phyloP scores from a whole-genome alignment of 148 eudicot genomes.

The Fagopyrum esculentum region DNA sequence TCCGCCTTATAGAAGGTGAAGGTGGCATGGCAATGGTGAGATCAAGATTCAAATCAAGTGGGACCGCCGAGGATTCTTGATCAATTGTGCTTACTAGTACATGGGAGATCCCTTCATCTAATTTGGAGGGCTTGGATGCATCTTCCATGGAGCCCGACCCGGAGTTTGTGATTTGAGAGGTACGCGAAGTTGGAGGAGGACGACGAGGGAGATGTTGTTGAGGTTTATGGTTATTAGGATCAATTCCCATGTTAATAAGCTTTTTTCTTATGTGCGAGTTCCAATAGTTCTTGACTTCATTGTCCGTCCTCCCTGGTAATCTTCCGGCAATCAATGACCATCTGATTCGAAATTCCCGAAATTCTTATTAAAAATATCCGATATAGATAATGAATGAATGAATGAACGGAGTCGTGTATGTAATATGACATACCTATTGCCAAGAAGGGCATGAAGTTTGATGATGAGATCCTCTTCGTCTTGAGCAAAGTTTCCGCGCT shows the following conservation, averaged over 20 bases:
- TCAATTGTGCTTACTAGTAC: not conserved
- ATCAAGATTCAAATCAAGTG: constrained; percentile 30
- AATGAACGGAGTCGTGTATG: not conserved
- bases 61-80: not conserved
- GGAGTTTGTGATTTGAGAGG: not conserved
- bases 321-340: constrained; percentile 54
- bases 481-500: constrained; percentile 31
- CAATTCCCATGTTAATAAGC: constrained; percentile 30
- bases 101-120: not conserved
- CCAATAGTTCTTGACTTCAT: constrained; percentile 49
- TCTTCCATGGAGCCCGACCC: not conserved
- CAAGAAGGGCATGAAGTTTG: constrained; percentile 53
- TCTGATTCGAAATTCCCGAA: constrained; percentile 13
- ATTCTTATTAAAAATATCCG: no score
- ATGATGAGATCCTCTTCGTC: constrained; percentile 50
- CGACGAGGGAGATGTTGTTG: constrained; percentile 18
- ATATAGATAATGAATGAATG: no score
- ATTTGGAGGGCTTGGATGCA: not conserved
- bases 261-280: constrained; percentile 30
- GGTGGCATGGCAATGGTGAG: constrained; percentile 28
- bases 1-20: not conserved
- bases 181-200: not conserved
- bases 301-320: constrained; percentile 41
- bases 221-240: constrained; percentile 35
- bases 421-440: constrained; percentile 27